Evolutionary conservation across 108 stramenopile genomes (phyloP), one percentile per base, ranked within the genome.

Genomic region (Parmales sp.): DNA sequence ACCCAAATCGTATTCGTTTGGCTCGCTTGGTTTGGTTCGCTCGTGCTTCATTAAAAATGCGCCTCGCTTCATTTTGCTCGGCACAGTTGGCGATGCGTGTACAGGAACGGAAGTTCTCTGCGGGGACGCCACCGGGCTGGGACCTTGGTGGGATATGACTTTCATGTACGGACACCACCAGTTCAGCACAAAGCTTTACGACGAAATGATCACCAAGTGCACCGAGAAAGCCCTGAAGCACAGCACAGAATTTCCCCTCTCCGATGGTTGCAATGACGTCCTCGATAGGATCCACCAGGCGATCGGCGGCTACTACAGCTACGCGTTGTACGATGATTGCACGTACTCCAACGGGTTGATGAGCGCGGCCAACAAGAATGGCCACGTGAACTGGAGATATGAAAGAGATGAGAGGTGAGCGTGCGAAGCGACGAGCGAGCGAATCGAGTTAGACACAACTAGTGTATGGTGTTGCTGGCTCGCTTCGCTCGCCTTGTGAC

Each of bases 71-170:
- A n/a, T n/a, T n/a, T n/a, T n/a, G n/a, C n/a, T n/a, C n/a, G n/a
- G n/a, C n/a, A n/a, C n/a, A n/a, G 83, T 92, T 1, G 91, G 91
- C 29, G 86, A 92, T 71, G 87, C 83, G 0, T 90, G 88, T 72
- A 51, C 83, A 19, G 91, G 88, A 43, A 89, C 76, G 19, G 73
- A 86, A 51, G 85, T 80, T n/a, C 68, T 74, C 34, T 79, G 83
- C 65, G 85, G 84, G 65, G 76, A 69, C 4, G 76, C 64, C 36
- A 31, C 71, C 22, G 69, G 41, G 4, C 38, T 48, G 45, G 71
- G 74, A 22, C 76, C 74, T 37, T 77, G 68, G 65, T 88, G 78
- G 82, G 26, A 78, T 39, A 19, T 84, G 18, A 50, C 81, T 39
- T 90, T 86, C 71, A 63, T 89, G 72, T 83, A 83, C 45, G 86